Conservation (phyloP, 768 basidiomycete species). For the Leccinellum albellum region DNA sequence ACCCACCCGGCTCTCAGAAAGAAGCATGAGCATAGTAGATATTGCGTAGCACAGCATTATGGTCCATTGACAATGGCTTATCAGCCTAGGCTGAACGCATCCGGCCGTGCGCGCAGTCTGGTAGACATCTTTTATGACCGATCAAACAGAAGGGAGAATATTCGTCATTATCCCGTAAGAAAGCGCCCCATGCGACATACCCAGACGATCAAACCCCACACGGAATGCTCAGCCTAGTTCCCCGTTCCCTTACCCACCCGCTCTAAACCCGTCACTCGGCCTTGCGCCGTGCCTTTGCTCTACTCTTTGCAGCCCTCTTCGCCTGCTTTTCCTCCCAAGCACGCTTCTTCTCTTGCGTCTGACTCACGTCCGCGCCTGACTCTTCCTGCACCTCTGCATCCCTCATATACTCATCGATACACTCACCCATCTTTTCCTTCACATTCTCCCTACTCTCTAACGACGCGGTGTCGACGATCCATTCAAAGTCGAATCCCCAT, state of each 20-base stretch:
- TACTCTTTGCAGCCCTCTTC: constrained; percentile 34
- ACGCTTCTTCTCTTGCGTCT: constrained; percentile 69
- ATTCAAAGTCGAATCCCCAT: constrained; percentile 87
- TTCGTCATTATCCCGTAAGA: constrained; percentile 2
- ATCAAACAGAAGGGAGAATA: neutral
- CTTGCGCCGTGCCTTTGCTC: constrained; percentile 27
- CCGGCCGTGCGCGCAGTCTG: neutral
- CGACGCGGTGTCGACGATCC: constrained; percentile 36
- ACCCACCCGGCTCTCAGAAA: neutral
- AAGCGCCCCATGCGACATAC: constrained; percentile 7
- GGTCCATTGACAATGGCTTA: neutral
- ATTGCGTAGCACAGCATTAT: neutral
- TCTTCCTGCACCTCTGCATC: constrained; percentile 45
- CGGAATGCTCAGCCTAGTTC: neutral
- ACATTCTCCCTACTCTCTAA: constrained; percentile 29
- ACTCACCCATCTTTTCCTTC: constrained; percentile 66
- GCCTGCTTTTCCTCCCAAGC: constrained; percentile 39
- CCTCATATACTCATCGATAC: constrained; percentile 56
- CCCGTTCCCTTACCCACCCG: neutral
- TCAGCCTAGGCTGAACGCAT: neutral
- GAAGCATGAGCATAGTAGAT: neutral
- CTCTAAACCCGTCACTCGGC: constrained; percentile 7
- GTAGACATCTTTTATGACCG: neutral
- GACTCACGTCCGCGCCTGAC: constrained; percentile 57
- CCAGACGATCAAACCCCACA: neutral